phyloP scores from a whole-genome alignment of 179 eudicot genomes.

The Silene coronaria region DNA sequence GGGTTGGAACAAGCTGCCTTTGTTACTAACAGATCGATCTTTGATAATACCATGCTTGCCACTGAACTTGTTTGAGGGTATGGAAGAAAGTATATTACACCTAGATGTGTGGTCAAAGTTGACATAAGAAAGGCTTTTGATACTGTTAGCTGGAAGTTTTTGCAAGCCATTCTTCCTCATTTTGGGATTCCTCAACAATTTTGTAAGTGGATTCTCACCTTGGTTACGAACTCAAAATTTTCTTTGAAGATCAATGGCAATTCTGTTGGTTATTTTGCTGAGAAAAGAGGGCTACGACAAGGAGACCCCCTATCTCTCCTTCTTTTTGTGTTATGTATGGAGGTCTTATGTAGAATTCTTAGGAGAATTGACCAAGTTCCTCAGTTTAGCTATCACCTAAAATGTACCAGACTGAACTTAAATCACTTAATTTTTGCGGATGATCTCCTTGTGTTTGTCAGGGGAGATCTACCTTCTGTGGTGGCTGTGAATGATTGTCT shows the following conservation, averaged over 20 bases:
- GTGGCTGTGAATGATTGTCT: not conserved
- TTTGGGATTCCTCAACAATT: not conserved
- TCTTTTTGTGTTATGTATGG: not conserved
- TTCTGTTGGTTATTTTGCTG: not conserved
- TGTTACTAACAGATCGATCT: no score
- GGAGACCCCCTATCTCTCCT: no score
- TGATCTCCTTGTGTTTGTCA: not conserved
- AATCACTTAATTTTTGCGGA: no score
- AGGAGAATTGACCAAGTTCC: not conserved
- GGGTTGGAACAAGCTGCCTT: no score
- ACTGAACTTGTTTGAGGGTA: no score
- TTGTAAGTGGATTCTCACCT: not conserved
- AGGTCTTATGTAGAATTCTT: not conserved
- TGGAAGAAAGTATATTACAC: no score
- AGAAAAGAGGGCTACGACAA: not conserved
- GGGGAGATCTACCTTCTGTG: not conserved
- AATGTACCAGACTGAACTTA: not conserved
- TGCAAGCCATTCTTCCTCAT: not conserved
- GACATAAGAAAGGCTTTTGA: not conserved
- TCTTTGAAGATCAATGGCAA: not conserved
- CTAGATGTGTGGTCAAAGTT: not conserved
- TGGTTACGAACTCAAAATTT: not conserved
- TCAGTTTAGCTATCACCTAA: not conserved
- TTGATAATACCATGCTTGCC: no score
- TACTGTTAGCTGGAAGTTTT: not conserved